Base-by-base conservation (phyloP, 148 eudicot species). In the Fallopia convolvulus region DNA sequence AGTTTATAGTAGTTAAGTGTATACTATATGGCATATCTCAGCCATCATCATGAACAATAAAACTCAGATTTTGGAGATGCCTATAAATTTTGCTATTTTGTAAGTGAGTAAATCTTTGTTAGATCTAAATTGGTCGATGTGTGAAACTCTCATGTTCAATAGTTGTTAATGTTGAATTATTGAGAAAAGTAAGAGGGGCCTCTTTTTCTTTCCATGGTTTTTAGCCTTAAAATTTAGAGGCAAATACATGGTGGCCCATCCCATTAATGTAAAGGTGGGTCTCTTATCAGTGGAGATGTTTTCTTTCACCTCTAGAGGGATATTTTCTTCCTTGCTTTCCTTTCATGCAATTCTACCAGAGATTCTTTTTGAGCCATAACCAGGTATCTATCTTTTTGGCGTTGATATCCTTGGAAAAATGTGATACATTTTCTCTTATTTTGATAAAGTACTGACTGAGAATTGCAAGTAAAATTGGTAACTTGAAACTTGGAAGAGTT, bases 21-120 rank as follows among this genome's bases (percentile, higher is more conserved):
- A 47, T 49, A 47, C 40, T 46, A 74, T 72, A 47, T 48, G 30
- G 56, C 56, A 21, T 46, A 48, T 74, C 76, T 39, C n/a, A 42
- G 33, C 53, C 75, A 42, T 73, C 30, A 74, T 21, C 15, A 68
- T 68, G 72, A 68, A 68, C 46, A 68, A 68, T 68, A 65, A 65
- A 65, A 39, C n/a, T 61, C 36, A 61, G 70, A 65, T 33, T 68
- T 68, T 68, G 72, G 15, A 36, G 72, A 33, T 65, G 18, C 18
- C 40, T 33, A 65, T 65, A 17, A 55, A 55, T 55, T 55, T 50
- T 20, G 56, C 56, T 50, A 20, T 15, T 50, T 50, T 8, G 21
- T 58, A n/a, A 9, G 65, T 58, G 65, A 23, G 65, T 58, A 58
- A 58, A 58, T 58, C 65, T 1, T 58, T 61, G 70, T 26, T 61